Evolutionary conservation across 2,329 filamentous ascomycete species (phyloP), one percentile per base, ranked within the genome.

Genomic region (Grosmannia penicillata): DNA sequence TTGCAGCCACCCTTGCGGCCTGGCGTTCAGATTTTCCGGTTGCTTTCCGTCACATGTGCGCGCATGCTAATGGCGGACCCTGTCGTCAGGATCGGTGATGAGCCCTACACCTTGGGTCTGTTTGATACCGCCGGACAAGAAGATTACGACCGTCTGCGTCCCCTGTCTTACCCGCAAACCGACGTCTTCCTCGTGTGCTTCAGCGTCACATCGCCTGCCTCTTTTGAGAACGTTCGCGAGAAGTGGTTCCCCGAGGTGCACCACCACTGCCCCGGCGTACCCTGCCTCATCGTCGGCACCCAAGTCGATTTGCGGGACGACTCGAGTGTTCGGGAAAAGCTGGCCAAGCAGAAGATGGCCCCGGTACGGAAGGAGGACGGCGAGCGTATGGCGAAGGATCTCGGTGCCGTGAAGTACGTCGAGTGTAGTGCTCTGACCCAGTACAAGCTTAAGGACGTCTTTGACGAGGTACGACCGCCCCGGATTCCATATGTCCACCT

Each of bases 91-190:
- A 96, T 98, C 59, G 91, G 91, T 48, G 91, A 96, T 59, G 91
- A 98, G 63, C 91, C 91, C 43, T 96, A 96, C 61, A 98, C 91
- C 14, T 72, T 98, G 34, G 91, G 91, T 42, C 73, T 98, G 22
- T 98, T 96, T 57, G 91, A 98, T 78, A 98, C 91, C 27, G 91
- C 91, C 45, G 91, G 91, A 61, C 91, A 98, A 68, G 91, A 98
- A 72, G 89, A 98, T 78, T 96, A 96, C 66, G 91, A 98, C 62
- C 82, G 91, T 53, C 77, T 98, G 47, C 83, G 91, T 55, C 91
- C 91, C 34, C 75, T 96, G 44, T 96, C 91, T 46, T 98, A 98
- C 59, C 91, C 91, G 1, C 91, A 96, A 65, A 96, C 91, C 52
- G 91, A 96, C 56, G 91, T 96, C 48, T 96, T 98, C 67, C 80